These are phyloP conservation scores for Phytopythium cucurbitacearum DNA, from an alignment of 352 stramenopile species.

Conservation along the genomic window DNA sequence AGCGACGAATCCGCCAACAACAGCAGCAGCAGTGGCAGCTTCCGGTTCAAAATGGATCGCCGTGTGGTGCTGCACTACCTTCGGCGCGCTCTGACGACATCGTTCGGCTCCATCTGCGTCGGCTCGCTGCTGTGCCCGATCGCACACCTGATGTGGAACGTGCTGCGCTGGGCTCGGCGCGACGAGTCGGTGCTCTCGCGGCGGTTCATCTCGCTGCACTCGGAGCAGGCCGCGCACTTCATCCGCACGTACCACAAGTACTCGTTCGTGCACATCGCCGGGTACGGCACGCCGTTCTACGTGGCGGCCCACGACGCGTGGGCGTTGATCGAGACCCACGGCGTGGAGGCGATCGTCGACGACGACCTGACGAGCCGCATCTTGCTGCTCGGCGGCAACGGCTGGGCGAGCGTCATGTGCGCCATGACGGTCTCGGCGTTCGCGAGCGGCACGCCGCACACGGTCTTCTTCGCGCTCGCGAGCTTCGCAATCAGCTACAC, in stretches of 20 bases:
- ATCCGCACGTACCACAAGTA: constrained; percentile 87
- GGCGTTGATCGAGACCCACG: constrained; percentile 70
- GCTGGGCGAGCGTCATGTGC: constrained; percentile 77
- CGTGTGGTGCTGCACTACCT: constrained; percentile 72
- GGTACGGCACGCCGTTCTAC: constrained; percentile 79
- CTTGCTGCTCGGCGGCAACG: constrained; percentile 66
- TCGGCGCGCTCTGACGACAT: constrained; percentile 57
- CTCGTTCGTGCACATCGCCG: constrained; percentile 78
- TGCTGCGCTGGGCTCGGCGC: constrained; percentile 67
- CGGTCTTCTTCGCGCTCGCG: constrained; percentile 69
- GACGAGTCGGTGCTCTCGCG: constrained; percentile 64
- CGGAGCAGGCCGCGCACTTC: constrained; percentile 62
- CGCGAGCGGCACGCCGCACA: constrained; percentile 39
- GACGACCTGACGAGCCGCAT: constrained; percentile 81
- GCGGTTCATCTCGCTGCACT: constrained; percentile 56
- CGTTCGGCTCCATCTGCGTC: constrained; percentile 82
- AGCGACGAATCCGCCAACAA: constrained; percentile 6
- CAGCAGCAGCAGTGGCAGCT: constrained; percentile 5
- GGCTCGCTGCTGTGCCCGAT: constrained; percentile 75
- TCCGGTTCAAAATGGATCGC: constrained; percentile 23
- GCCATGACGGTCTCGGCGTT: constrained; percentile 59
- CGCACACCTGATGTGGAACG: constrained; percentile 73
- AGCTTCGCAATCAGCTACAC: constrained; percentile 81
- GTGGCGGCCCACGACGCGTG: constrained; percentile 73
- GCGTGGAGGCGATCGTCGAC: constrained; percentile 82